Percentiles rank a stretch among this genome's conserved stretches.
phyloP scores from a whole-genome alignment of 2,329 filamentous ascomycete genomes.

The Sporothrix brasiliensis region DNA sequence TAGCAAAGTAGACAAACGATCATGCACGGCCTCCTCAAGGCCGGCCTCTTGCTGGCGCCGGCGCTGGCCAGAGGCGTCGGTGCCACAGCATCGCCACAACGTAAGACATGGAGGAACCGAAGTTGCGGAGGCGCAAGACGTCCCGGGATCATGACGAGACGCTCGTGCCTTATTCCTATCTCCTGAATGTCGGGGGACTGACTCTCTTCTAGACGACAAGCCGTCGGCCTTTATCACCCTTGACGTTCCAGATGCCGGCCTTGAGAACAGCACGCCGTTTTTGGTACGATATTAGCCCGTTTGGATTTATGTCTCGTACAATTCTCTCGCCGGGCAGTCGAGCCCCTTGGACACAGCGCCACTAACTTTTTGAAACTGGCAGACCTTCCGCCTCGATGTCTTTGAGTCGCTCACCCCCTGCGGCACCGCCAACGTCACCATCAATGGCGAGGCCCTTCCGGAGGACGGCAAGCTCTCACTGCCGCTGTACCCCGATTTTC shows the following conservation, averaged over 20 bases:
- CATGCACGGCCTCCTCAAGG: slow-evolving; percentile 45
- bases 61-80: slow-evolving; percentile 42
- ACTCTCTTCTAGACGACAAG: slow-evolving; percentile 28
- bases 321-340: background rate
- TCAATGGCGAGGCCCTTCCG: slow-evolving; percentile 51
- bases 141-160: too few relatives aligned
- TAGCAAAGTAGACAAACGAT: background rate
- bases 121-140: background rate
- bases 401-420: slow-evolving; percentile 52
- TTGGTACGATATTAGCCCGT: slow-evolving; percentile 36
- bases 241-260: slow-evolving; percentile 35
- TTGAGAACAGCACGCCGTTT: slow-evolving; percentile 33
- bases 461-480: slow-evolving; percentile 51
- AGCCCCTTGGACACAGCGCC: background rate
- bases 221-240: slow-evolving; percentile 39
- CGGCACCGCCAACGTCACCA: slow-evolving; percentile 51
- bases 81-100: slow-evolving; percentile 31
- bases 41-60: slow-evolving; percentile 45
- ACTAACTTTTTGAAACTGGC: background rate
- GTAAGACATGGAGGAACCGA: slow-evolving; percentile 29
- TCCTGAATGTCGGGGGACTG: background rate
- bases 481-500: slow-evolving; percentile 43
- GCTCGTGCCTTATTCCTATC: background rate
- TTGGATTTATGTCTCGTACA: background rate
- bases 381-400: slow-evolving; percentile 51